Evolutionary conservation across 1,284 basidiomycete genomes (phyloP), one percentile per base, ranked within the genome.

Genomic region (Leucoagaricus sp.): DNA sequence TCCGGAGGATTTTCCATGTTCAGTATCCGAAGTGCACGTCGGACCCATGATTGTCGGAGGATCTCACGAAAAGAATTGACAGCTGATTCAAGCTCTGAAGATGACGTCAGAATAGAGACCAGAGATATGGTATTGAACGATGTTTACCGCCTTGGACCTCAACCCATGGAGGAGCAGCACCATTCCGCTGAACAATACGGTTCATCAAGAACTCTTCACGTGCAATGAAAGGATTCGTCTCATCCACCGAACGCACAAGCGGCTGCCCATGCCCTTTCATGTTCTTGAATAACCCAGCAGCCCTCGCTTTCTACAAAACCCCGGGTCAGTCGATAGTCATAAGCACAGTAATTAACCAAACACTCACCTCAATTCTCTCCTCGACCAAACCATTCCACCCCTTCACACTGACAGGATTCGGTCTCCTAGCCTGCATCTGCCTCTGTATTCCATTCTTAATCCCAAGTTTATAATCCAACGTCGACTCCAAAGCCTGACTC

Each of bases 111-210:
- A 1, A 6, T 5, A 4, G 13, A n/a, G n/a, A n/a, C n/a, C n/a
- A 45, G 25, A n/a, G 29, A 21, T 12, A 3, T 51, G 42, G 26
- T 21, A 29, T 6, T 57, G 28, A n/a, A 17, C 26, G n/a, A 15
- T 5, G 63, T 80, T 52, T 58, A 86, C 87, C 86, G 58, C 78
- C 75, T 70, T 95, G 94, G 31, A 94, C 66, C 70, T 96, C 93
- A 3, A 96, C 88, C 93, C 93, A 96, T 2, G 93, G 90, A n/a
- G 94, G 94, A 0, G 87, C 83, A 1, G 89, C 91, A 13, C 91
- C 92, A 64, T 94, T 91, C 36, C 86, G 77, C 65, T 93, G 89
- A 17, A 96, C 83, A 57, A 96, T 94, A 12, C 93, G 83, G 66
- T 96, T 96, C 89, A 96, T 89, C 50, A 95, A 74, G 62, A 89